A percentile compares a stretch with the other conserved stretches of the same genome.
These are phyloP conservation scores for Zoysia matrella DNA, from an alignment of 202 grass and related monocot species.

Conservation along the genomic window DNA sequence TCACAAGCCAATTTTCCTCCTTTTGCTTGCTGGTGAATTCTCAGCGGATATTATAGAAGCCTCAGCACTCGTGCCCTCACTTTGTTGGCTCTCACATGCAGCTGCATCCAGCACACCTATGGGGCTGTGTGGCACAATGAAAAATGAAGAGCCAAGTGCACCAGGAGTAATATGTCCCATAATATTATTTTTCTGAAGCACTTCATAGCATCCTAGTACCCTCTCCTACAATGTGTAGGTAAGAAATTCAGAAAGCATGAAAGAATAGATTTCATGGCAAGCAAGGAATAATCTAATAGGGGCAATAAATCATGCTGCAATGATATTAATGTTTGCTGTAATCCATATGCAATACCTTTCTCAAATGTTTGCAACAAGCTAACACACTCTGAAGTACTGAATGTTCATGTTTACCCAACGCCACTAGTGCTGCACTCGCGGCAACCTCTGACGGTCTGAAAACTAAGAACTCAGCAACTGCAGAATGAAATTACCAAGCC, in stretches of 20 bases:
- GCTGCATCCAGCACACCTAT: slow-evolving; percentile 53
- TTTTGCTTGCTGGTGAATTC: slow-evolving; percentile 52
- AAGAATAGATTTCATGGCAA: not conserved
- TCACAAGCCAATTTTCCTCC: slow-evolving; percentile 66
- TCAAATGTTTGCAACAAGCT: slow-evolving; percentile 48
- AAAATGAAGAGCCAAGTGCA: slow-evolving; percentile 15
- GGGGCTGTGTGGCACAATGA: slow-evolving; percentile 47
- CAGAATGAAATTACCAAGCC: slow-evolving; percentile 39
- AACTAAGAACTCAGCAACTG: slow-evolving; percentile 67
- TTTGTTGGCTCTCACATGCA: slow-evolving; percentile 57
- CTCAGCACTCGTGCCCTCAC: slow-evolving; percentile 43
- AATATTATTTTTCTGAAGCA: slow-evolving; percentile 55
- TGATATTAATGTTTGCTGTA: not conserved
- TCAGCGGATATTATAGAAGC: slow-evolving; percentile 33
- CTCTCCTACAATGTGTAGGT: slow-evolving; percentile 54
- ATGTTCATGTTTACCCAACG: slow-evolving; percentile 52
- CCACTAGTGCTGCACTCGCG: slow-evolving; percentile 53
- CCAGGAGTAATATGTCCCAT: slow-evolving; percentile 38
- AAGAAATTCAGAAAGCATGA: slow-evolving; percentile 13
- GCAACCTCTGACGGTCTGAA: slow-evolving; percentile 69
- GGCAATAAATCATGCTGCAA: not conserved
- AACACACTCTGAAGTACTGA: slow-evolving; percentile 46
- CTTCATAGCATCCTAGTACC: slow-evolving; percentile 55
- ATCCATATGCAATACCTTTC: slow-evolving; percentile 52
- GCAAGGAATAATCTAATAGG: slow-evolving; percentile 6